A percentile compares a stretch with the other conserved stretches of the same genome.
Evolutionary conservation across 2,329 filamentous ascomycete species (phyloP).

Genomic region (Fusarium mangiferae): DNA sequence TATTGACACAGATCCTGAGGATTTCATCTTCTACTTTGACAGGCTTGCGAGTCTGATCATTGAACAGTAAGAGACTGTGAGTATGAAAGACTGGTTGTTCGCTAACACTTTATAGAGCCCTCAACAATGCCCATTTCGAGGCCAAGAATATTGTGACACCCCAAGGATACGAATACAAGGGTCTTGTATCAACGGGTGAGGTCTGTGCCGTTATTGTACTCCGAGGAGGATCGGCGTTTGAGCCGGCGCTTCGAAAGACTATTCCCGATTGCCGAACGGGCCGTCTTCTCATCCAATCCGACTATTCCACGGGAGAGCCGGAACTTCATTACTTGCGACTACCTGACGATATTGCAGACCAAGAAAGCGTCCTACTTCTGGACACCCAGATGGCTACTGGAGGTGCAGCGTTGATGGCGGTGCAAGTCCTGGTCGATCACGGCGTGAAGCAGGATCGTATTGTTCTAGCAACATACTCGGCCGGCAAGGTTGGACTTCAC

Average conservation of each 20-base stretch:
- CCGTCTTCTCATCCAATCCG: conserved; percentile 89
- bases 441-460: conserved; percentile 87
- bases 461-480: conserved; percentile 92
- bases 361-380: conserved; percentile 85
- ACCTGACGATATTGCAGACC: conserved; percentile 75
- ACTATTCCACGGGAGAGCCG: conserved; percentile 85
- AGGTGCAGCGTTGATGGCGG: conserved; percentile 88
- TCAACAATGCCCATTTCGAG: conserved; percentile 80
- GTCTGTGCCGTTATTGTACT: conserved; percentile 89
- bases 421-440: conserved; percentile 94
- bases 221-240: conserved; percentile 87
- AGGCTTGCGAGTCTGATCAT: conserved; percentile 85
- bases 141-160: conserved; percentile 75
- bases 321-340: conserved; percentile 91
- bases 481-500: conserved; percentile 84
- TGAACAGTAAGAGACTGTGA: conserved; percentile 68
- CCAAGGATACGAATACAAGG: conserved; percentile 73
- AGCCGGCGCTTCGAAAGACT: conserved; percentile 87
- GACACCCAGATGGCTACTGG: conserved; percentile 97
- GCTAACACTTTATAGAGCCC: conserved; percentile 62
- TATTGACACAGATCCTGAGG: conserved; percentile 80
- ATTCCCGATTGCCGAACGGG: conserved; percentile 94
- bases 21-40: conserved; percentile 98
- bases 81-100: neutral
- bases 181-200: conserved; percentile 75